Evolutionary conservation across 2,329 filamentous ascomycete genomes (phyloP).

Genomic region (Sporothrix globosa): DNA sequence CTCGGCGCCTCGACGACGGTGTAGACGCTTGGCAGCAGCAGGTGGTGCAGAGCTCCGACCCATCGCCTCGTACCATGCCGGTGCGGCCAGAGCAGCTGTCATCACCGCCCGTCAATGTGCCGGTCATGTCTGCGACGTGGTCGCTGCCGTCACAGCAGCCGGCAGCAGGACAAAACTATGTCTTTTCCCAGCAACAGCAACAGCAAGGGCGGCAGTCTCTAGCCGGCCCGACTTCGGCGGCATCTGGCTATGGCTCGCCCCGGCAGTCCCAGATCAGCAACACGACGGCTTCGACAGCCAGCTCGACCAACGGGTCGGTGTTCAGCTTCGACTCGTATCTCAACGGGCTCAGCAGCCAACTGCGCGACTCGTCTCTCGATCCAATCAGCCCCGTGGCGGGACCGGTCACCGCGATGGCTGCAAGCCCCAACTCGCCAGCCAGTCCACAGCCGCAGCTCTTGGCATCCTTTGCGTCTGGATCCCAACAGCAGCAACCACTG

Average conservation of each 20-base stretch:
- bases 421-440: conserved; percentile 12
- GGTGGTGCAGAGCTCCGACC: background rate
- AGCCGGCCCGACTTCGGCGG: background rate
- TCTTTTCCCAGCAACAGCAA: conserved; percentile 12
- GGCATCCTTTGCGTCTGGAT: conserved; percentile 26
- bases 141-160: conserved; percentile 19
- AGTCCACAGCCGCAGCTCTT: conserved; percentile 7
- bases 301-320: conserved; percentile 31
- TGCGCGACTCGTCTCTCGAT: conserved; percentile 25
- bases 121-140: conserved; percentile 18
- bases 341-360: background rate
- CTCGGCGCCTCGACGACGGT: conserved; percentile 29
- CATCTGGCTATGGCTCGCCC: conserved; percentile 18
- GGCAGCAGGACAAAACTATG: background rate
- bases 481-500: background rate
- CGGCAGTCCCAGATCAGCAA: conserved; percentile 35
- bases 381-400: conserved; percentile 27
- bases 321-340: conserved; percentile 32
- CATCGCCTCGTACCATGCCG: conserved; percentile 15
- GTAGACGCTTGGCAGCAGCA: conserved; percentile 31
- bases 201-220: background rate
- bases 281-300: conserved; percentile 32
- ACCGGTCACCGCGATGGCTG: background rate
- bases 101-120: background rate
- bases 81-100: background rate